phyloP scores from a whole-genome alignment of 2,329 filamentous ascomycete species.

The Trichoderma lentiforme region DNA sequence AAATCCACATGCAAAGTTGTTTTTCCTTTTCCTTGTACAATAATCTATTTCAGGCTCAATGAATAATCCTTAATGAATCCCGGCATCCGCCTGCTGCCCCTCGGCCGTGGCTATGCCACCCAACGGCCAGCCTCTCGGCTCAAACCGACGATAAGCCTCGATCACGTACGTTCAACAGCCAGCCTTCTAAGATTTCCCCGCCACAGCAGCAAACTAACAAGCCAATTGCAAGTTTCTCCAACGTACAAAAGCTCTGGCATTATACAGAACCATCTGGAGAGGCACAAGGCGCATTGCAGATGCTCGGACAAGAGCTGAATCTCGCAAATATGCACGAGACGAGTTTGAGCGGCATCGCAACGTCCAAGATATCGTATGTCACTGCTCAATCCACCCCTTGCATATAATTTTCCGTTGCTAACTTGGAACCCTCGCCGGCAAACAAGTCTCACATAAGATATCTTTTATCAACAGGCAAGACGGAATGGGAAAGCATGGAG shows the following conservation, averaged over 20 bases:
- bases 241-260: constrained; percentile 49
- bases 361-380: constrained; percentile 54
- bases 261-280: constrained; percentile 58
- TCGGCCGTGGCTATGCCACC: constrained; percentile 36
- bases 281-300: constrained; percentile 52
- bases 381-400: neutral
- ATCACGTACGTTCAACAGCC: constrained; percentile 45
- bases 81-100: constrained; percentile 27
- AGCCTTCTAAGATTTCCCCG: neutral
- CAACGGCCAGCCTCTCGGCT: constrained; percentile 29
- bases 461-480: constrained; percentile 61
- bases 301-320: constrained; percentile 51
- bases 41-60: neutral
- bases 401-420: neutral
- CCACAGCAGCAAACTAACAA: neutral
- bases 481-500: constrained; percentile 62
- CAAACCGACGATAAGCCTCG: constrained; percentile 49
- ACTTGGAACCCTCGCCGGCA: neutral
- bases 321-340: constrained; percentile 52
- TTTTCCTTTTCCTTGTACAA: neutral
- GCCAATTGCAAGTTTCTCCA: constrained; percentile 52
- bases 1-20: neutral
- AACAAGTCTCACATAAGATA: constrained; percentile 57
- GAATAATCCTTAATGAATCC: constrained; percentile 25
- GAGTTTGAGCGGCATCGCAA: constrained; percentile 59